A percentile compares a stretch with the other conserved stretches of the same genome.
Conservation (phyloP, 768 basidiomycete species). For the Candolleomyces aberdarensis region DNA sequence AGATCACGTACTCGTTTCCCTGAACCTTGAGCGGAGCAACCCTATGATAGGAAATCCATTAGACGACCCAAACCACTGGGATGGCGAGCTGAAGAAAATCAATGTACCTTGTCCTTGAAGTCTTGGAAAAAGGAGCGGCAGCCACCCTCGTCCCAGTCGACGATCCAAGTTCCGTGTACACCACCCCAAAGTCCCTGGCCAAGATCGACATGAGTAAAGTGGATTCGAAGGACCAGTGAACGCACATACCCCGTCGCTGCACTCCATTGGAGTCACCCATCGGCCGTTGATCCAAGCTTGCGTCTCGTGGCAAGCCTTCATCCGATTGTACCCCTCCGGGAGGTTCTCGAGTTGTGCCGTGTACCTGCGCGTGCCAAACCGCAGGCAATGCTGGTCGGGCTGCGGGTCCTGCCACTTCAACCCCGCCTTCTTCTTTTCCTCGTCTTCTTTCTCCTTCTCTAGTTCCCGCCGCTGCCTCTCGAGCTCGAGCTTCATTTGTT, state of each 20-base stretch:
- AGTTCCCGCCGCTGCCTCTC: neutral
- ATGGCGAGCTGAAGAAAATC: neutral
- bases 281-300: neutral
- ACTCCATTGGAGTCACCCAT: neutral
- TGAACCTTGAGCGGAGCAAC: neutral
- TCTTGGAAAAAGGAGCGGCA: neutral
- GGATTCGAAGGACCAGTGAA: too few species aligned
- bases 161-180: neutral
- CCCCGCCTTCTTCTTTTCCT: neutral
- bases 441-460: slow-evolving; percentile 3
- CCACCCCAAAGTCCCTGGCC: neutral
- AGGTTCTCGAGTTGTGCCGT: neutral
- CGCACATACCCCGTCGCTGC: neutral
- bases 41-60: neutral
- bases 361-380: neutral
- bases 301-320: neutral
- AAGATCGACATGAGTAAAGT: neutral
- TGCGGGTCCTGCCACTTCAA: neutral
- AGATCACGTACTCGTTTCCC: neutral
- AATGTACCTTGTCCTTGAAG: neutral
- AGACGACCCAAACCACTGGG: too few species aligned
- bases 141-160: neutral
- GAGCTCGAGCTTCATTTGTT: neutral
- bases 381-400: neutral
- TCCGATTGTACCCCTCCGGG: neutral